Percentiles rank a stretch among this genome's conserved stretches.
These are phyloP conservation scores for Coemansia javaensis DNA, from an alignment of 192 early-diverging fungal species.

Conservation along the genomic window DNA sequence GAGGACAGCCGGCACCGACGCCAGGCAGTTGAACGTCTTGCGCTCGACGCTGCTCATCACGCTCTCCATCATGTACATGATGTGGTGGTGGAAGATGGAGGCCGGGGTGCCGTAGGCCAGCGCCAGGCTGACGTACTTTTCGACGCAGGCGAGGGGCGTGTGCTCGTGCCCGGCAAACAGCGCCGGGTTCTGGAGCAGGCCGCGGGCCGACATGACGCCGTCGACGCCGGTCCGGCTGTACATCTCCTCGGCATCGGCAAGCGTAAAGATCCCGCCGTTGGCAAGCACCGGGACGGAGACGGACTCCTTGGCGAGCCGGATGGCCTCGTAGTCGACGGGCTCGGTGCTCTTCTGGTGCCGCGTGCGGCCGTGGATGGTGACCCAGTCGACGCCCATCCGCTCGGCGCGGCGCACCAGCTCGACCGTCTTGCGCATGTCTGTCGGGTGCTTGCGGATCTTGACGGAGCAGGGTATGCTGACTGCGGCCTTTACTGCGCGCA, in stretches of 20 bases:
- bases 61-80: constrained; percentile 93
- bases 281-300: constrained; percentile 77
- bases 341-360: constrained; percentile 74
- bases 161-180: constrained; percentile 76
- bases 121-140: constrained; percentile 61
- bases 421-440: constrained; percentile 58
- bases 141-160: constrained; percentile 78
- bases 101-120: constrained; percentile 76
- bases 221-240: constrained; percentile 73
- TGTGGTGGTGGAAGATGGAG: constrained; percentile 89
- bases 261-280: constrained; percentile 80
- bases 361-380: constrained; percentile 88
- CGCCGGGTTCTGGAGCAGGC: constrained; percentile 88
- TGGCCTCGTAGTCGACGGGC: constrained; percentile 73
- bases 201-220: constrained; percentile 89
- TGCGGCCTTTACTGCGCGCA: constrained; percentile 64
- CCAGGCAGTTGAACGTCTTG: constrained; percentile 81
- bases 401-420: constrained; percentile 83
- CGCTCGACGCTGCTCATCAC: constrained; percentile 68
- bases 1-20: constrained; percentile 69
- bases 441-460: constrained; percentile 81
- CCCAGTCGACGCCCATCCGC: constrained; percentile 81
- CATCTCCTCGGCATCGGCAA: constrained; percentile 69
- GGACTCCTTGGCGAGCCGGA: constrained; percentile 76
- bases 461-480: constrained; percentile 71